Evolutionary conservation across 2,329 filamentous ascomycete genomes (phyloP).

Genomic region (Sclerotinia spermophila): DNA sequence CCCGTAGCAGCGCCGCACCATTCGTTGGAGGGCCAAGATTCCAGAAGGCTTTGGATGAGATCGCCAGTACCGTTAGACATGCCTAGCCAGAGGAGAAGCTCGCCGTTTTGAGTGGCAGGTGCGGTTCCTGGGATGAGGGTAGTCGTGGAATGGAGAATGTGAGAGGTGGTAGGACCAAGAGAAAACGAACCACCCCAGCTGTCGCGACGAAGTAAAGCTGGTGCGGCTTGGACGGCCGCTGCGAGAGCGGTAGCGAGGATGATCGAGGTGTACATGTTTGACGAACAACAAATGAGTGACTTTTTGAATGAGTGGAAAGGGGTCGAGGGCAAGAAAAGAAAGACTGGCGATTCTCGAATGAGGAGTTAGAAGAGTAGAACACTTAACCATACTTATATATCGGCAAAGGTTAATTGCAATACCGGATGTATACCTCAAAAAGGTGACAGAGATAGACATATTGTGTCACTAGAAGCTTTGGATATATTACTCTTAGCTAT

Average conservation of each 20-base stretch:
- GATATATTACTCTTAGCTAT: background rate
- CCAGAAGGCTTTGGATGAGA: conserved; percentile 42
- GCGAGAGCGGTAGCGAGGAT: background rate
- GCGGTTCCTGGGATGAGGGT: conserved; percentile 42
- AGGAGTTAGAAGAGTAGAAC: background rate
- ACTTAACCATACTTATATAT: background rate
- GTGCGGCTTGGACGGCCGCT: background rate
- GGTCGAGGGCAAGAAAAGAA: background rate
- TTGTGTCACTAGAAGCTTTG: background rate
- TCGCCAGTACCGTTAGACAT: conserved; percentile 46
- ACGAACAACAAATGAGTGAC: background rate
- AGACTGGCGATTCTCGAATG: background rate
- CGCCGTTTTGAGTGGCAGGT: conserved; percentile 39
- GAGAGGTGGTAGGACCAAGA: conserved; percentile 40
- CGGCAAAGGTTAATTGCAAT: background rate
- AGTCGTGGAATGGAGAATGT: conserved; percentile 41
- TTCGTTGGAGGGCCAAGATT: conserved; percentile 41
- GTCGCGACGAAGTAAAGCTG: conserved; percentile 25
- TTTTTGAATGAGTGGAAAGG: background rate
- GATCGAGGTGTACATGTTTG: background rate
- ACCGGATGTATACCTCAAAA: background rate
- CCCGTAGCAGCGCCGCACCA: conserved; percentile 42
- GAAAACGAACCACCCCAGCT: conserved; percentile 41
- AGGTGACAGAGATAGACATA: background rate
- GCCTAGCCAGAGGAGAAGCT: conserved; percentile 44